Conservation (phyloP, 2,329 filamentous ascomycete genomes). For the Ceratocystis huliohia region DNA sequence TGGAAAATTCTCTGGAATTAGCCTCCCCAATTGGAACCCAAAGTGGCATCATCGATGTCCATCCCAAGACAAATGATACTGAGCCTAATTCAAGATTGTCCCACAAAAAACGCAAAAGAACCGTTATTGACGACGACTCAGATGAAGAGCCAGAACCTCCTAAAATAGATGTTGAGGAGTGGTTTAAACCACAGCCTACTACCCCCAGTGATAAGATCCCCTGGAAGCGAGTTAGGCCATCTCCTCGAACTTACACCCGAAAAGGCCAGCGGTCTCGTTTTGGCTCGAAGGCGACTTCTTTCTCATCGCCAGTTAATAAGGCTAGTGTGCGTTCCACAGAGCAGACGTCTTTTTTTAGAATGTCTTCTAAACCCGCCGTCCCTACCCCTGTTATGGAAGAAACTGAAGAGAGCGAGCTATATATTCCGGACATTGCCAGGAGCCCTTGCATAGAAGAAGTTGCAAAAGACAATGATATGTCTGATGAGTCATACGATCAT, state of each 20-base stretch:
- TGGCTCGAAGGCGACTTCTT: neutral
- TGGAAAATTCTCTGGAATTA: neutral
- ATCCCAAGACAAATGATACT: neutral
- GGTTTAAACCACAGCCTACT: conserved; percentile 3
- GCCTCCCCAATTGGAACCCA: neutral
- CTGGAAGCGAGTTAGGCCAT: conserved; percentile 1
- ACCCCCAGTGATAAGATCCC: neutral
- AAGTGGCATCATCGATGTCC: neutral
- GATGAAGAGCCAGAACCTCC: neutral
- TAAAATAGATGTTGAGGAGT: neutral
- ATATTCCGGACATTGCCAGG: neutral
- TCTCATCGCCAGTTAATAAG: conserved; percentile 14
- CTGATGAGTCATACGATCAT: neutral
- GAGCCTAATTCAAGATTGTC: neutral
- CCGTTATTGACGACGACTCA: neutral
- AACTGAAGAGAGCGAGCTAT: neutral
- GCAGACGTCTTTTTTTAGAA: neutral
- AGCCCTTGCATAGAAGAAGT: neutral
- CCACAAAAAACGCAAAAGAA: neutral
- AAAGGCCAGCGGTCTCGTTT: conserved; percentile 2
- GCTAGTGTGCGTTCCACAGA: neutral
- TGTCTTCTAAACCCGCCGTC: neutral
- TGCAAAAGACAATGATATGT: too few relatives aligned
- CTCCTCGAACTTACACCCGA: conserved; percentile 11
- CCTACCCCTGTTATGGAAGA: neutral